Percentiles rank a stretch among this genome's conserved stretches.
phyloP scores from a whole-genome alignment of 1,284 basidiomycete species.

The Leccinum insolens region DNA sequence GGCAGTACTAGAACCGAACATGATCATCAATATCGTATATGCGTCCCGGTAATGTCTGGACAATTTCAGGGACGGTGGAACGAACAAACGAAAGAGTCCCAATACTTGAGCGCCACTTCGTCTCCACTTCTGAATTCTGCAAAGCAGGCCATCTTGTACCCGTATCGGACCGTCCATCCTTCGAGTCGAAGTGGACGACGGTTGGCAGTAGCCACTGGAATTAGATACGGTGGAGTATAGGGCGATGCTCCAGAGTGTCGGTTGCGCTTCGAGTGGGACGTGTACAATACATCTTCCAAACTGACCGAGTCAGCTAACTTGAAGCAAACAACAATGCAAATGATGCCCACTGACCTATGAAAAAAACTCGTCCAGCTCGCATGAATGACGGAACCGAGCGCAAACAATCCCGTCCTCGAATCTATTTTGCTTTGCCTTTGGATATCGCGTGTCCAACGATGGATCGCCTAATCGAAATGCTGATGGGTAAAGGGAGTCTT shows the following conservation, averaged over 20 bases:
- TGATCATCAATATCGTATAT: background rate
- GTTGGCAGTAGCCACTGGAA: background rate
- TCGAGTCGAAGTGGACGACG: background rate
- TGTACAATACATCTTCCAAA: constrained; percentile 89
- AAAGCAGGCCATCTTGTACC: too few relatives aligned
- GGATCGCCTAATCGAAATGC: too few relatives aligned
- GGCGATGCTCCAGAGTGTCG: constrained; percentile 49
- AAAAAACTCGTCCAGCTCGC: too few relatives aligned
- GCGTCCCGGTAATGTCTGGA: background rate
- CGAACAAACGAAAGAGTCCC: background rate
- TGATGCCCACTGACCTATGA: too few relatives aligned
- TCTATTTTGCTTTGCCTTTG: too few relatives aligned
- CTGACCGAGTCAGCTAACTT: constrained; percentile 40
- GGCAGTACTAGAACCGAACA: background rate
- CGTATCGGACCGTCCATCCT: background rate
- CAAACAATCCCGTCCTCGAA: too few relatives aligned
- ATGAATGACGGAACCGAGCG: too few relatives aligned
- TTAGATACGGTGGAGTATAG: background rate
- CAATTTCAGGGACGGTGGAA: background rate
- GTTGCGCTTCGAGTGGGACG: constrained; percentile 87
- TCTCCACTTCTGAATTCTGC: background rate
- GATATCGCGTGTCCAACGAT: too few relatives aligned
- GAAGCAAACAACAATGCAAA: too few relatives aligned
- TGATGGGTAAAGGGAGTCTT: constrained; percentile 50
- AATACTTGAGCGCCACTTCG: background rate